A percentile compares a stretch with the other conserved stretches of the same genome.
Conservation (phyloP, 116 monocot genomes). For the Posidonia oceanica region DNA sequence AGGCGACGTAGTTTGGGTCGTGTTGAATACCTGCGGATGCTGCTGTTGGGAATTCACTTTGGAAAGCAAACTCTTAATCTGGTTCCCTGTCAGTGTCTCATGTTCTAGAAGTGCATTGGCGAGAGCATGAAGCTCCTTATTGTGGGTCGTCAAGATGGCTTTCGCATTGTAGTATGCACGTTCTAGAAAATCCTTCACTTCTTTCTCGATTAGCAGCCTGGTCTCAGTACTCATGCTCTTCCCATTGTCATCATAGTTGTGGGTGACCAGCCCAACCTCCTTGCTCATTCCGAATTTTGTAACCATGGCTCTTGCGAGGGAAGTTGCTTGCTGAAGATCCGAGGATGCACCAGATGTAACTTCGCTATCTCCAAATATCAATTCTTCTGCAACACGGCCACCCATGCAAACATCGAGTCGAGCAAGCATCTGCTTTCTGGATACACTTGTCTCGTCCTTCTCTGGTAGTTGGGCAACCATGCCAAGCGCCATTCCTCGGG, state of each 20-base stretch:
- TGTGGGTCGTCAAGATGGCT: slow-evolving; percentile 51
- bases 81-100: slow-evolving; percentile 69
- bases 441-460: slow-evolving; percentile 92
- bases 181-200: slow-evolving; percentile 68
- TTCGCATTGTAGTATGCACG: slow-evolving; percentile 89
- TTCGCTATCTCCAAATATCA: slow-evolving; percentile 87
- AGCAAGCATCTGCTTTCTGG: slow-evolving; percentile 87
- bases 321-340: slow-evolving; percentile 78
- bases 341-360: slow-evolving; percentile 89
- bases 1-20: slow-evolving; percentile 22
- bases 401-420: slow-evolving; percentile 98
- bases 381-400: slow-evolving; percentile 89
- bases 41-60: slow-evolving; percentile 33
- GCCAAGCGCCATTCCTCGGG: slow-evolving; percentile 83
- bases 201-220: slow-evolving; percentile 72
- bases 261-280: slow-evolving; percentile 63
- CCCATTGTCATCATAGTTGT: slow-evolving; percentile 80
- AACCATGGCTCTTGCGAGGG: slow-evolving; percentile 76
- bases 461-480: slow-evolving; percentile 92
- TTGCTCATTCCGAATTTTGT: slow-evolving; percentile 97
- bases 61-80: slow-evolving; percentile 72
- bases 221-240: slow-evolving; percentile 94
- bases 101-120: slow-evolving; percentile 86
- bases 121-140: slow-evolving; percentile 75
- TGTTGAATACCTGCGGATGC: slow-evolving; percentile 27